phyloP scores from a whole-genome alignment of 1,284 basidiomycete species.

The Rhizopogon hawkerae region DNA sequence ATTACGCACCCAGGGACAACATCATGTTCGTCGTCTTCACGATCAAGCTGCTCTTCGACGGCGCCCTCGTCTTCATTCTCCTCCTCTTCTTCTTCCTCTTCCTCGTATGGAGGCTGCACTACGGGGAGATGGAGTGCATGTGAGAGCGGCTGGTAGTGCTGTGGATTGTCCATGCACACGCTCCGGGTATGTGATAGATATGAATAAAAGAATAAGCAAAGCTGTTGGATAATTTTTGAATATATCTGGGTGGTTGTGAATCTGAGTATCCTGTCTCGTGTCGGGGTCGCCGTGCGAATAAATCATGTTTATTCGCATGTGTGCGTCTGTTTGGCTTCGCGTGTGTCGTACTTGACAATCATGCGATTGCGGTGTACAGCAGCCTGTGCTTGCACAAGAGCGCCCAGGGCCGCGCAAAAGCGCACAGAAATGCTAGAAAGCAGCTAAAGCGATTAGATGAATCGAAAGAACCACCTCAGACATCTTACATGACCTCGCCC shows the following conservation, averaged over 20 bases:
- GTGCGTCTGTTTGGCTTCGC: background rate
- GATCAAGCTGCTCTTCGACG: slow-evolving; percentile 57
- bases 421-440: too few species aligned
- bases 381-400: background rate
- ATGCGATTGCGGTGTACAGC: too few species aligned
- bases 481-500: too few species aligned
- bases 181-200: slow-evolving; percentile 3
- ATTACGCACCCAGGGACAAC: slow-evolving; percentile 19
- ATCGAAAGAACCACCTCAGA: too few species aligned
- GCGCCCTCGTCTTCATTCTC: slow-evolving; percentile 62
- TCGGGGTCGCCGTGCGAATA: slow-evolving; percentile 2
- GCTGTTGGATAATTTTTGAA: slow-evolving; percentile 1
- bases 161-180: slow-evolving; percentile 57
- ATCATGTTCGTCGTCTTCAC: slow-evolving; percentile 30
- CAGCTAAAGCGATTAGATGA: too few species aligned
- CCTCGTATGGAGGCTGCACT: slow-evolving; percentile 29
- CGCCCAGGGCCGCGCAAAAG: background rate
- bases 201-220: slow-evolving; percentile 4
- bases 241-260: slow-evolving; percentile 3
- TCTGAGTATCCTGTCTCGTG: background rate
- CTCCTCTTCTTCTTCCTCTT: slow-evolving; percentile 52
- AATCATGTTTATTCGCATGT: background rate
- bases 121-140: slow-evolving; percentile 61
- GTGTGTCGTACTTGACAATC: background rate
- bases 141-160: slow-evolving; percentile 71